These are phyloP conservation scores for Botrytis porri DNA, from an alignment of 2,329 filamentous ascomycete species.

Conservation along the genomic window DNA sequence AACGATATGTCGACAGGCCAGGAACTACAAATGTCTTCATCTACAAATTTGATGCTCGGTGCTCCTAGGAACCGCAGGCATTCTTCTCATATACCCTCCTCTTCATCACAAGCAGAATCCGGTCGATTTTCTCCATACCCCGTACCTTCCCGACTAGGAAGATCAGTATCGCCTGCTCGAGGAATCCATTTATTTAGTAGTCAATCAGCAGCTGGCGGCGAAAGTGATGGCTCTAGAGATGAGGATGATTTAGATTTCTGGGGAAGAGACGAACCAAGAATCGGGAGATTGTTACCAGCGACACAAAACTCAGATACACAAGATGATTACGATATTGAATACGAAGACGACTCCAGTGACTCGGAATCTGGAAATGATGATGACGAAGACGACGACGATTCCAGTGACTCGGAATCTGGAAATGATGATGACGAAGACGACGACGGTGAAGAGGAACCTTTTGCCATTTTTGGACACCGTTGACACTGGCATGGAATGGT, in stretches of 20 bases:
- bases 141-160: conserved; percentile 32
- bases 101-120: conserved; percentile 19
- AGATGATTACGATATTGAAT: conserved; percentile 42
- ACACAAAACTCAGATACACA: conserved; percentile 35
- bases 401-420: conserved; percentile 24
- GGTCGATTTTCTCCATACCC: conserved; percentile 32
- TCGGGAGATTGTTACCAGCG: conserved; percentile 31
- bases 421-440: conserved; percentile 41
- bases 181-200: conserved; percentile 34
- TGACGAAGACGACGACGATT: conserved; percentile 41
- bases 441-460: conserved; percentile 47
- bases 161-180: conserved; percentile 39
- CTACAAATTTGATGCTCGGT: conserved; percentile 19
- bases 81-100: conserved; percentile 33
- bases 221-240: conserved; percentile 48
- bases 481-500: conserved; percentile 31
- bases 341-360: conserved; percentile 25
- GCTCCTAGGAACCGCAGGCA: conserved; percentile 33
- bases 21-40: conserved; percentile 22
- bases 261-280: conserved; percentile 46
- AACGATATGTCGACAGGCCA: conserved; percentile 24
- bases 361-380: conserved; percentile 32
- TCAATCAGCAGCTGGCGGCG: conserved; percentile 40
- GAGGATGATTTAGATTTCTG: conserved; percentile 50
- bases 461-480: conserved; percentile 52